Evolutionary conservation across 2,329 filamentous ascomycete species (phyloP).

Genomic region (Sporothrix inflata): DNA sequence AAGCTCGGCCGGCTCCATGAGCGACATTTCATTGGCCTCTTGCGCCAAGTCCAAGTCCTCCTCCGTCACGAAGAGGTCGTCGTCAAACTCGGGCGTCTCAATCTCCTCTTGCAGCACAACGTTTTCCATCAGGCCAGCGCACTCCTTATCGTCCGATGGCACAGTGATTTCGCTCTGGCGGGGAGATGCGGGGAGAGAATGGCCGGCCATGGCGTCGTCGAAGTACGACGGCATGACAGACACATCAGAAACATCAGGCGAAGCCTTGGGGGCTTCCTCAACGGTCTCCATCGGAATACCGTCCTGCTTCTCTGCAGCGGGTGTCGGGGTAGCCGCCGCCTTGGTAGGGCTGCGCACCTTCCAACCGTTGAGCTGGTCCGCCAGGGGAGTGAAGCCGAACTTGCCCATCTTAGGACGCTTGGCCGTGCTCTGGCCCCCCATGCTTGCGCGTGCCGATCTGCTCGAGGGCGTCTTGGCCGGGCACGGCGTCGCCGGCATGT

Average conservation of each 20-base stretch:
- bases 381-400: slow-evolving; percentile 66
- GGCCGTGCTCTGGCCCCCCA: slow-evolving; percentile 38
- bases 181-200: slow-evolving; percentile 32
- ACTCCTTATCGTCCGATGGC: slow-evolving; percentile 2
- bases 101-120: slow-evolving; percentile 35
- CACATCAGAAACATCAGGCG: slow-evolving; percentile 34
- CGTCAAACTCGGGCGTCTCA: slow-evolving; percentile 48
- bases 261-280: neutral
- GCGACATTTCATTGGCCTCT: slow-evolving; percentile 64
- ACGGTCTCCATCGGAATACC: slow-evolving; percentile 38
- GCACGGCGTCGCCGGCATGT: slow-evolving; percentile 50
- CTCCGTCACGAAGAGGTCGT: slow-evolving; percentile 52
- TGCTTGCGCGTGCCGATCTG: neutral
- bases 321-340: slow-evolving; percentile 34
- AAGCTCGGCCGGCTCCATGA: slow-evolving; percentile 51
- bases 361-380: slow-evolving; percentile 65
- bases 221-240: slow-evolving; percentile 58
- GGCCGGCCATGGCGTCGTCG: slow-evolving; percentile 62
- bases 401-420: slow-evolving; percentile 36
- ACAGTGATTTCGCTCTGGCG: slow-evolving; percentile 35
- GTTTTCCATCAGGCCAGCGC: slow-evolving; percentile 22
- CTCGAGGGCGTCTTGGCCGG: slow-evolving; percentile 35
- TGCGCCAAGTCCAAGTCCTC: slow-evolving; percentile 62
- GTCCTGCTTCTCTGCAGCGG: slow-evolving; percentile 35
- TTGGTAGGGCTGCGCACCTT: slow-evolving; percentile 60